phyloP scores from a whole-genome alignment of 495 filamentous ascomycete species.

The Rostrohypoxylon terebratum region DNA sequence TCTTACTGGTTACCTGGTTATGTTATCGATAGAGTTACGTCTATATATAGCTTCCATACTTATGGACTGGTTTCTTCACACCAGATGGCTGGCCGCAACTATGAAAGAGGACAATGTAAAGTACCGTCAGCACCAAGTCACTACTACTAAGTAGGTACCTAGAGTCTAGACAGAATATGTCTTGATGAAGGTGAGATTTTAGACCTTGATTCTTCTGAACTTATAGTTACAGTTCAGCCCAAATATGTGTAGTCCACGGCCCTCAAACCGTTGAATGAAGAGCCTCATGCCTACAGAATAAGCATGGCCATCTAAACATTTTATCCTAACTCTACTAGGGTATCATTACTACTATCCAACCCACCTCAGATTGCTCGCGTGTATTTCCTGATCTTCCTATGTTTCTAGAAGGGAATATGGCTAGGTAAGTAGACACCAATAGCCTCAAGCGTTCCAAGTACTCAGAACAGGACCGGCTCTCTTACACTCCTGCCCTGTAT shows the following conservation, averaged over 20 bases:
- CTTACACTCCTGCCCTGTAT: background rate
- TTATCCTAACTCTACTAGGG: slow-evolving; percentile 35
- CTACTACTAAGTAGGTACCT: too few relatives aligned
- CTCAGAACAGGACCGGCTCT: background rate
- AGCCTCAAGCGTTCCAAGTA: background rate
- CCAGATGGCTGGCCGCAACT: background rate
- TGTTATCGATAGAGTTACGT: background rate
- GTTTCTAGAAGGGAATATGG: background rate
- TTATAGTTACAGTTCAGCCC: background rate
- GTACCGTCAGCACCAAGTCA: background rate
- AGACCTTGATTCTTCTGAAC: background rate
- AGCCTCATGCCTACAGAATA: background rate
- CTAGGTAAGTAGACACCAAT: background rate
- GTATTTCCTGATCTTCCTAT: background rate
- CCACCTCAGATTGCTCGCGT: background rate
- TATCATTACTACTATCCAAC: slow-evolving; percentile 35
- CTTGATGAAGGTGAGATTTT: background rate
- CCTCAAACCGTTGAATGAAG: background rate
- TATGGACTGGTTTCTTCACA: background rate
- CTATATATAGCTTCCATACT: background rate
- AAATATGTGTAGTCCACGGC: background rate
- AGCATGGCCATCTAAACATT: slow-evolving; percentile 15
- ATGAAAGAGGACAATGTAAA: background rate
- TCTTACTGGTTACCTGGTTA: background rate
- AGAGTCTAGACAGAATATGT: background rate